Evolutionary conservation across 352 stramenopile genomes (phyloP), one percentile per base, ranked within the genome.

Genomic region (Pythium monospermum): DNA sequence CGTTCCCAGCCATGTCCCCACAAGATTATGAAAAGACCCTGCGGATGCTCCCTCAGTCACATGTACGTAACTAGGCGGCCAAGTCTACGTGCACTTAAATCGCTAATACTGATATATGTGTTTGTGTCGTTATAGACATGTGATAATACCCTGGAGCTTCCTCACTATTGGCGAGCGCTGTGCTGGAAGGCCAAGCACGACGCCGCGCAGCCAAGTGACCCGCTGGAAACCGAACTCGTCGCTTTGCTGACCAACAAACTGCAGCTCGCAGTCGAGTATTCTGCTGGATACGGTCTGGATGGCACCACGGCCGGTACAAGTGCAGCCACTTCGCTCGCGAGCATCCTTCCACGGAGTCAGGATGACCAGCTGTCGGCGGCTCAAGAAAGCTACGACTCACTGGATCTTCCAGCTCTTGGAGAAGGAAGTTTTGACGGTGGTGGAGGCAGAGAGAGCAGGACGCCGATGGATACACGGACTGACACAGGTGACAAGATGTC

Each of bases 111-210:
- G 10, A 8, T 42, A 22, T 18, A 10, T 8, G 13, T 21, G 18
- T 26, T 41, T 36, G 4, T 23, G 43, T 13, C 26, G 16, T 23
- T 48, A 37, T 37, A 89, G 78, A 90, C 78, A 6, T 90, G 76
- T 35, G 76, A 90, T 51, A 90, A 90, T 44, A 85, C 70, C 8
- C 41, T 90, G 10, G 76, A 90, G 47, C 65, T 90, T 10, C 76
- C 76, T 8, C 60, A 90, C 63, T 90, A 87, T 49, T 90, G 79
- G 76, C 80, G 73, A 37, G 76, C 73, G 10, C 42, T 87, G 6
- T 84, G 75, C 53, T 87, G 68, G 76, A 70, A 68, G 40, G 36
- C 59, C 15, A 36, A 69, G 0, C 68, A 71, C 15, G 57, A 76
- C 12, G 61, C 71, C 18, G 36, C 58, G 4, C 42, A 51, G 19